Percentiles rank a stretch among this genome's conserved stretches.
These are phyloP conservation scores for Catunica adiposa DNA, from an alignment of 2,329 filamentous ascomycete genomes.

Conservation along the genomic window DNA sequence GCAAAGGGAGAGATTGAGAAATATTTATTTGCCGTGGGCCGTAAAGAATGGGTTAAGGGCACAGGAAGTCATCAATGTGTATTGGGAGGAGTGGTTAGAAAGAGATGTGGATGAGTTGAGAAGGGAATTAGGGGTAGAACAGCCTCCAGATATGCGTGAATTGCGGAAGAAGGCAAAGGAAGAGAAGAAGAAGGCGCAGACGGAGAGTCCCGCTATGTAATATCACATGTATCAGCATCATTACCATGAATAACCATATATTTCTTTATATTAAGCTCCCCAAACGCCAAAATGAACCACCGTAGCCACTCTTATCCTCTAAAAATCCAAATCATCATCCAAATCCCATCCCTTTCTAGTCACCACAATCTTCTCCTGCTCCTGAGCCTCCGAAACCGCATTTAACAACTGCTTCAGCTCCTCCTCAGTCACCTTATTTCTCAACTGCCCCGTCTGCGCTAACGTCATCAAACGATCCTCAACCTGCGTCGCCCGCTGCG, in stretches of 20 bases:
- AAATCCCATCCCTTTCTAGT: slow-evolving; percentile 72
- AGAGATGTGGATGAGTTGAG: slow-evolving; percentile 66
- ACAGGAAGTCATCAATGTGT: slow-evolving; percentile 82
- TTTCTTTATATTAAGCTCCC: neutral
- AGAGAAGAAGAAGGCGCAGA: slow-evolving; percentile 36
- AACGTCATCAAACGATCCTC: slow-evolving; percentile 90
- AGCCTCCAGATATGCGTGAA: slow-evolving; percentile 67
- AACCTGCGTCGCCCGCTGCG: slow-evolving; percentile 72
- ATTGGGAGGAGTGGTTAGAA: slow-evolving; percentile 91
- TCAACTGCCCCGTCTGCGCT: slow-evolving; percentile 71
- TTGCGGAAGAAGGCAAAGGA: slow-evolving; percentile 56
- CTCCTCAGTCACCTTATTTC: slow-evolving; percentile 74
- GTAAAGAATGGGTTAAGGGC: slow-evolving; percentile 60
- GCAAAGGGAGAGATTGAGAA: slow-evolving; percentile 59
- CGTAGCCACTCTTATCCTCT: no score
- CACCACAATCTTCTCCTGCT: slow-evolving; percentile 75
- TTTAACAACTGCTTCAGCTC: slow-evolving; percentile 85
- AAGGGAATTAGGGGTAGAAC: slow-evolving; percentile 62
- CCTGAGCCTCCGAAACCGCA: slow-evolving; percentile 63
- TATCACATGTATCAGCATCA: neutral
- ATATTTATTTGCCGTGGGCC: slow-evolving; percentile 78
- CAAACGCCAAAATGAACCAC: neutral
- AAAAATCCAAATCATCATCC: slow-evolving; percentile 59
- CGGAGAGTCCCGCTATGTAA: neutral
- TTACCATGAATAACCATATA: neutral